Evolutionary conservation across 352 stramenopile genomes (phyloP), one percentile per base, ranked within the genome.

Genomic region (Phytopythium chamaehyphon): DNA sequence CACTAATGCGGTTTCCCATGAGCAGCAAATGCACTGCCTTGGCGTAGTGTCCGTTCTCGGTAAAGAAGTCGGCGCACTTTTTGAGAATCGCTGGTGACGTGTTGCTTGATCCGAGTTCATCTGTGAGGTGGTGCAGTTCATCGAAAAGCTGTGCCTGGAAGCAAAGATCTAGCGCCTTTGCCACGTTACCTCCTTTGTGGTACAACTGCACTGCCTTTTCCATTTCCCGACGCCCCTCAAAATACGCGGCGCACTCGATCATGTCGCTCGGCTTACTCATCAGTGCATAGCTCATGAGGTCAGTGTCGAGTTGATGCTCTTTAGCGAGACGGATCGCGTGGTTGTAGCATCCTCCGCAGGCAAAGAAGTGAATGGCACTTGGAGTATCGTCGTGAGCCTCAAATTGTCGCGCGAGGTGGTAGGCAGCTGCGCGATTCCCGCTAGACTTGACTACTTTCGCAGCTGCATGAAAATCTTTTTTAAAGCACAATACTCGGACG

Each of bases 141-240:
- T 96, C 86, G 40, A 95, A 96, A 12, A 96, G 66, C 48, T 91
- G 75, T 1, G 90, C 86, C 36, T 85, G 66, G 52, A 98, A 98
- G 69, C 94, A 98, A 44, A 98, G 56, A 15, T 97, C 83, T 1
- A 98, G 64, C n/a, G 95, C 95, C 37, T 92, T 89, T 16, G 82
- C 62, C 23, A 96, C 75, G 44, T 98, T 83, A 7, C 93, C 93
- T 36, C 87, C 90, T 60, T 97, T 97, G 46, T 97, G 76, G 57
- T 97, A 98, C 0, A 98, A 74, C 51, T 96, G 81, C 35, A 98
- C 90, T 0, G 95, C 94, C 49, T 98, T 97, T 48, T 98, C 90
- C 64, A 94, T 86, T 47, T 96, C 86, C n/a, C 83, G 76, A 22
- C 96, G 93, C 10, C 68, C 53, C 59, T 98, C 90, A 55, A 98